Evolutionary conservation across 495 filamentous ascomycete genomes (phyloP).

Genomic region (Saxophila tyrrhenica): DNA sequence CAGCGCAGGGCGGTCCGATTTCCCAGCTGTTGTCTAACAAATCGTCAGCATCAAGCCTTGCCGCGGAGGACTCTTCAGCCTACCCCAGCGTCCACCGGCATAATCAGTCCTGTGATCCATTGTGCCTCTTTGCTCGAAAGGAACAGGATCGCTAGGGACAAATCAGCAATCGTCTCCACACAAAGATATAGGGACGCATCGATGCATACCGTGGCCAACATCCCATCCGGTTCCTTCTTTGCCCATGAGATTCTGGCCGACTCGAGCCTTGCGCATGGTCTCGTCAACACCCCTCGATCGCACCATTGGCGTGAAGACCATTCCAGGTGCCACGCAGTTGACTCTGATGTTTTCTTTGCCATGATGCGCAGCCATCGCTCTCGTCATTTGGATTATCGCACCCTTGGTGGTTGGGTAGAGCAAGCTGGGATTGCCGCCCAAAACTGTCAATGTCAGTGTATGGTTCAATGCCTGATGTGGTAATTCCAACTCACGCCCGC

Average conservation of each 20-base stretch:
- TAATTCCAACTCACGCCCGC: not conserved
- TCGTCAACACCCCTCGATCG: constrained; percentile 41
- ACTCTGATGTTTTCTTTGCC: constrained; percentile 42
- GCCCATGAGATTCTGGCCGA: constrained; percentile 38
- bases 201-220: constrained; percentile 6
- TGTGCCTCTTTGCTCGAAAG: constrained; percentile 14
- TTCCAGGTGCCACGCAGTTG: constrained; percentile 51
- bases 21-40: not conserved
- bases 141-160: constrained; percentile 14
- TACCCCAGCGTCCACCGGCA: constrained; percentile 19
- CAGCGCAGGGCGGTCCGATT: not conserved
- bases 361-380: constrained; percentile 50
- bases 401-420: constrained; percentile 4
- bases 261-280: constrained; percentile 34
- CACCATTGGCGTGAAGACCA: constrained; percentile 54
- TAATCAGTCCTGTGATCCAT: constrained; percentile 19
- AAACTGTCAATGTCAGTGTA: not conserved
- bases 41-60: not conserved
- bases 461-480: not conserved
- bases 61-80: not conserved
- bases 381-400: constrained; percentile 47
- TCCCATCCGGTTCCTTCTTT: constrained; percentile 49
- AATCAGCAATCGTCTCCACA: too few species aligned
- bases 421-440: not conserved
- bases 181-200: not conserved